Conservation (phyloP, 805 yeast genomes). For the Metschnikowia picachoensis region DNA sequence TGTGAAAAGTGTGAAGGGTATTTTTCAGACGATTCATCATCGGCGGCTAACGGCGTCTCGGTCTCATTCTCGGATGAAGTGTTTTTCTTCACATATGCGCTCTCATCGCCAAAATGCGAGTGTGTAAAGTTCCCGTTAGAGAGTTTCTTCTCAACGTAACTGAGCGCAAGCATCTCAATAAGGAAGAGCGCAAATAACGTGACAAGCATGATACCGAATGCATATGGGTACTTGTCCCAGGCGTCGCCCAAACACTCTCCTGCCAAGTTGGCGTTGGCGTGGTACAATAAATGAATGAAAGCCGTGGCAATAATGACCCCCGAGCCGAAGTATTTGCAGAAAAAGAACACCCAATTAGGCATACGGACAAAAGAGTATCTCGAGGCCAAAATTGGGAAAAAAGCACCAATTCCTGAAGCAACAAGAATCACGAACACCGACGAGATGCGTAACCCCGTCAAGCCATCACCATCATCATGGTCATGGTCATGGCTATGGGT, state of each 20-base stretch:
- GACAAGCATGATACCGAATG: conserved; percentile 51
- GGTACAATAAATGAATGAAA: conserved; percentile 67
- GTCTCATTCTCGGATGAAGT: not conserved
- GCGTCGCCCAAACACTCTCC: conserved; percentile 61
- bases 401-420: conserved; percentile 52
- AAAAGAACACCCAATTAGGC: conserved; percentile 63
- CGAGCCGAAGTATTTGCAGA: conserved; percentile 75
- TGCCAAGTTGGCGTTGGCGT: conserved; percentile 57
- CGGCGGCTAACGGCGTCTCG: conserved; percentile 16
- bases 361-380: conserved; percentile 53
- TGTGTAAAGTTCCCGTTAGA: conserved; percentile 39
- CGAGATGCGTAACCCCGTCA: conserved; percentile 51
- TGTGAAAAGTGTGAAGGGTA: conserved; percentile 43
- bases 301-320: conserved; percentile 84
- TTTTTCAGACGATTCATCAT: conserved; percentile 14
- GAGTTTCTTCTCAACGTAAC: conserved; percentile 36
- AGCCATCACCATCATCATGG: conserved; percentile 44
- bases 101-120: conserved; percentile 51
- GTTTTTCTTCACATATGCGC: conserved; percentile 26
- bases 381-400: conserved; percentile 61
- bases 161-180: conserved; percentile 48
- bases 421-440: conserved; percentile 58
- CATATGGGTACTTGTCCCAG: conserved; percentile 50
- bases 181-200: conserved; percentile 49
- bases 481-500: conserved; percentile 28